A percentile compares a stretch with the other conserved stretches of the same genome.
Evolutionary conservation across 1,139 yeast genomes (phyloP).

Genomic region (Nakaseomyces glabratus): DNA sequence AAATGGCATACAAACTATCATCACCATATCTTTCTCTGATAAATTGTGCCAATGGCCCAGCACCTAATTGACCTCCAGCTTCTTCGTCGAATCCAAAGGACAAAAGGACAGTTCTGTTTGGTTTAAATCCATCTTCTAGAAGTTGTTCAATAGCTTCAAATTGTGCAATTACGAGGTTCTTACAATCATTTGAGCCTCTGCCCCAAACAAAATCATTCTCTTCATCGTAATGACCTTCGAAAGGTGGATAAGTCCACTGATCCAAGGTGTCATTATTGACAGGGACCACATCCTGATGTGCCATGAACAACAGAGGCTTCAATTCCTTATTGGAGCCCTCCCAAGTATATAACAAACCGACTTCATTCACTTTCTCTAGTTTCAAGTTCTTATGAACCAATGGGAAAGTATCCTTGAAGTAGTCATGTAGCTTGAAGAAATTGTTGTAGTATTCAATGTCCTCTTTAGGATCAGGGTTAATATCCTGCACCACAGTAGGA

Average conservation of each 20-base stretch:
- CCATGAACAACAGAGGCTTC: constrained; percentile 61
- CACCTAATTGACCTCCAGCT: constrained; percentile 52
- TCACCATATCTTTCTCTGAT: constrained; percentile 45
- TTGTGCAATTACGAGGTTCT: constrained; percentile 47
- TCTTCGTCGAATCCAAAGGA: constrained; percentile 74
- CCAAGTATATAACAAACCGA: constrained; percentile 62
- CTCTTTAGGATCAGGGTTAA: constrained; percentile 36
- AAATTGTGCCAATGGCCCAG: constrained; percentile 36
- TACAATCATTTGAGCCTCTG: constrained; percentile 59
- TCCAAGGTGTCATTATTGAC: constrained; percentile 49
- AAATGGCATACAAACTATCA: constrained; percentile 45
- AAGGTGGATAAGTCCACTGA: constrained; percentile 66
- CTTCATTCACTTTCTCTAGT: constrained; percentile 51
- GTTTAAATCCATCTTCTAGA: constrained; percentile 38
- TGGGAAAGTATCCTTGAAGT: constrained; percentile 52
- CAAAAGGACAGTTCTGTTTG: constrained; percentile 47
- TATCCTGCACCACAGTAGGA: constrained; percentile 57
- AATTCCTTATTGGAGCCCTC: constrained; percentile 44
- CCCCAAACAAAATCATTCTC: constrained; percentile 42
- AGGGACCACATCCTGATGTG: constrained; percentile 82
- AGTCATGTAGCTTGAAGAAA: constrained; percentile 41
- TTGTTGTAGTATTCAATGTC: constrained; percentile 27
- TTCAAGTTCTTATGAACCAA: constrained; percentile 40
- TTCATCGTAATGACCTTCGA: constrained; percentile 60
- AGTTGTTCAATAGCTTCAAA: constrained; percentile 51